Evolutionary conservation across 176 grass and related monocot species (phyloP), one percentile per base, ranked within the genome.

Genomic region (Rhynchospora tenuis): DNA sequence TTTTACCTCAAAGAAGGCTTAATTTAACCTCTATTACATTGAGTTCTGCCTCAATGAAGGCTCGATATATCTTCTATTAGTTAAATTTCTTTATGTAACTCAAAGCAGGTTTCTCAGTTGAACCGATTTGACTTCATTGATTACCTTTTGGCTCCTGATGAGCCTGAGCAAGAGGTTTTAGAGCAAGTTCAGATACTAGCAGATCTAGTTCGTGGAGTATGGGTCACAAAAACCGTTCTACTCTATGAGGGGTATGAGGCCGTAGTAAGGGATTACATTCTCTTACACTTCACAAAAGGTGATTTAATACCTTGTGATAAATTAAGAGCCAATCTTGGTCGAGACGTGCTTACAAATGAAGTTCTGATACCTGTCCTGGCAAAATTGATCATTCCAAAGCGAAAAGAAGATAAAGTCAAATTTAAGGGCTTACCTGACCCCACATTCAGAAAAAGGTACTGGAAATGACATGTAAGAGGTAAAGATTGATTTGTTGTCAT

Each of bases 171-270:
- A 27, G 88, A 90, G n/a, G 62, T 90, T 83, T 52, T 90, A 46
- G 31, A 72, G 42, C 26, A 71, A 59, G 70, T 90, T 78, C 84
- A 86, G 20, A 58, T 50, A 15, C 56, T 86, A 20, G 84, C 88
- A 79, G 58, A 80, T 79, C 71, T 90, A 78, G 80, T 90, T 12
- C 81, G 68, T 52, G 84, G 72, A 44, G 64, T 90, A 51, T 90
- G 88, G 88, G 88, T 90, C 54, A 72, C 80, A 51, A 90, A 86
- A 78, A 84, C 84, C 38, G 81, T 85, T 29, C 62, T 90, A 55
- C 72, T 90, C 11, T 78, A 86, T 64, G 64, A 83, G 52, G 84
- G 73, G 5, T 5, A 63, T 17, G 64, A 62, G 1, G 54, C 67
- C 62, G 55, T 45, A 14, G 60, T 70, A 62, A 86, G 88, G 71